phyloP scores from a whole-genome alignment of 345 rosid species.

The Eucalyptus sp. region DNA sequence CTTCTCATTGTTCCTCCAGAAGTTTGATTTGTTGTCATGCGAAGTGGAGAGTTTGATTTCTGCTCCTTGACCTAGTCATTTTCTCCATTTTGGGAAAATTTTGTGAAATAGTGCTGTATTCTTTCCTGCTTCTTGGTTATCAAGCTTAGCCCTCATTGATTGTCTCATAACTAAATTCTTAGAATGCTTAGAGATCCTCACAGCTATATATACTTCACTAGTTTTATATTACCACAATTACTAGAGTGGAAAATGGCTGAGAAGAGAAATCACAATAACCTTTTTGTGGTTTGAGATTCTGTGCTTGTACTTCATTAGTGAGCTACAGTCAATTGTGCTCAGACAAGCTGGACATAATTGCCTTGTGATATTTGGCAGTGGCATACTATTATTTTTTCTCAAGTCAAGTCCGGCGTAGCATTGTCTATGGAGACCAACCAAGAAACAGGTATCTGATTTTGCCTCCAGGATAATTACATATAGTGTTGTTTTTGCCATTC shows the following conservation, averaged over 20 bases:
- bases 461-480: neutral
- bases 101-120: neutral
- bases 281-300: neutral
- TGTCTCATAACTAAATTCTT: neutral
- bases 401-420: conserved; percentile 53
- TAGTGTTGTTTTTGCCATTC: neutral
- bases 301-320: neutral
- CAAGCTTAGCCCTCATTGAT: neutral
- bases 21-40: neutral
- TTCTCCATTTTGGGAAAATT: neutral
- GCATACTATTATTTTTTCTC: conserved; percentile 83
- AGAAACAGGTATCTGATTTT: conserved; percentile 56
- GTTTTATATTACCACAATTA: neutral
- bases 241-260: neutral
- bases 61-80: neutral
- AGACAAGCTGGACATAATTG: neutral
- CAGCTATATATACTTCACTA: neutral
- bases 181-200: neutral
- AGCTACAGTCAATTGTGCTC: neutral
- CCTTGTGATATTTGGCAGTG: conserved; percentile 40
- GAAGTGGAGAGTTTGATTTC: neutral
- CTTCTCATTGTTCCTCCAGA: neutral
- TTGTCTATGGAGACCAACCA: conserved; percentile 92
- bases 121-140: neutral
- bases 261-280: neutral